Conservation (phyloP, 257 asterid species). For the Euphrasia confusa region DNA sequence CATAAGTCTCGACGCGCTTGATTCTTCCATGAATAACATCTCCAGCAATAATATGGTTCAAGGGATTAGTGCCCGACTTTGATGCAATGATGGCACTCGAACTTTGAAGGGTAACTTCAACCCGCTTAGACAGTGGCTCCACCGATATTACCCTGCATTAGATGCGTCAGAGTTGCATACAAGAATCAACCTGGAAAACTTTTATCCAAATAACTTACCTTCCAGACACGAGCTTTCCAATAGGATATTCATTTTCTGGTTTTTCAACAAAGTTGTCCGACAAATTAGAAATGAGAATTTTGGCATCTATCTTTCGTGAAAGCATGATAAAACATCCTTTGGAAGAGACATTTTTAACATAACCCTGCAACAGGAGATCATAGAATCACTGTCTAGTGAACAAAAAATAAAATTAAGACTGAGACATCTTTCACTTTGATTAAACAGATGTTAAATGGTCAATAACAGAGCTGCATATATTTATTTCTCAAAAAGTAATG, state of each 20-base stretch:
- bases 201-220: constrained; percentile 39
- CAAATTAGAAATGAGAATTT: constrained; percentile 73
- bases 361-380: constrained; percentile 53
- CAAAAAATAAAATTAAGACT: neutral
- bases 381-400: constrained; percentile 13
- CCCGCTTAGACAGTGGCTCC: constrained; percentile 83
- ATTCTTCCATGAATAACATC: constrained; percentile 68
- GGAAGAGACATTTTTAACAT: constrained; percentile 66
- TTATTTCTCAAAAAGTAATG: neutral
- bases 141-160: constrained; percentile 74
- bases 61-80: constrained; percentile 41
- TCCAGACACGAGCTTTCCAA: constrained; percentile 81
- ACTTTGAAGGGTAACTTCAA: constrained; percentile 80
- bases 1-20: constrained; percentile 76
- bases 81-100: constrained; percentile 35
- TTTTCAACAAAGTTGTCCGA: constrained; percentile 64
- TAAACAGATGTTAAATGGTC: neutral
- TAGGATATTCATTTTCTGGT: constrained; percentile 69
- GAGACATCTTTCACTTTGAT: constrained; percentile 11
- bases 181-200: constrained; percentile 22
- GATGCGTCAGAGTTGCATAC: constrained; percentile 30
- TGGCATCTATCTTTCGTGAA: constrained; percentile 82
- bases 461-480: neutral
- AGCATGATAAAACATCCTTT: constrained; percentile 88
- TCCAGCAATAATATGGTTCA: constrained; percentile 53